These are phyloP conservation scores for Quercus robur DNA, from an alignment of 306 rosid genomes.

Conservation along the genomic window DNA sequence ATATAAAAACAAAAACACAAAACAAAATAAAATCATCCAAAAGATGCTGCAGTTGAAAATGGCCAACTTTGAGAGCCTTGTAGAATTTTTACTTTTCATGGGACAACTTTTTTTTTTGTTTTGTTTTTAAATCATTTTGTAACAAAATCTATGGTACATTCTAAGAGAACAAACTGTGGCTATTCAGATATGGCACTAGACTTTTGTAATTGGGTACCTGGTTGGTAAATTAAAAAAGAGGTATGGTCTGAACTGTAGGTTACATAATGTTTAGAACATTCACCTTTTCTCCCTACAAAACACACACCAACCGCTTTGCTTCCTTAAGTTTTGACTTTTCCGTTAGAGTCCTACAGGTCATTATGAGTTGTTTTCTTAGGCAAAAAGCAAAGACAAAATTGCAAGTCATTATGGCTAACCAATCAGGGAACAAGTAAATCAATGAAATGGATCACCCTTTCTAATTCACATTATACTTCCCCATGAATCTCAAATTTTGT, in stretches of 20 bases:
- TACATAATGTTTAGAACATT: constrained; percentile 25
- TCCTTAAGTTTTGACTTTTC: constrained; percentile 41
- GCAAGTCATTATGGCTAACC: constrained; percentile 39
- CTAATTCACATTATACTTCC: constrained; percentile 17
- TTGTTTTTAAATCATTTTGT: not conserved
- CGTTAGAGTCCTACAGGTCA: constrained; percentile 32
- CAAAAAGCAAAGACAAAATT: constrained; percentile 37
- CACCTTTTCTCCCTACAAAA: constrained; percentile 25
- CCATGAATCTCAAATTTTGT: constrained; percentile 11
- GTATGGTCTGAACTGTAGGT: constrained; percentile 3
- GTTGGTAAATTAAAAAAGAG: not conserved
- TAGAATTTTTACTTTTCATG: not conserved
- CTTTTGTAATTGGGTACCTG: constrained; percentile 25
- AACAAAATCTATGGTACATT: not conserved
- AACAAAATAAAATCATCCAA: no score
- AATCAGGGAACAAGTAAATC: constrained; percentile 34
- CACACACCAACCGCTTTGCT: constrained; percentile 33
- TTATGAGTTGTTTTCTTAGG: constrained; percentile 45
- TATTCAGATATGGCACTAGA: constrained; percentile 20
- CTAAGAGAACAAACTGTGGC: not conserved
- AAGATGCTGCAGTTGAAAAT: not conserved
- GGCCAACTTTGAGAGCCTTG: not conserved
- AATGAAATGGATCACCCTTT: constrained; percentile 20
- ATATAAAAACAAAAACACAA: no score
- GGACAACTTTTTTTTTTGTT: not conserved